Base-by-base conservation (phyloP, 2,329 filamentous ascomycete genomes). In the Elsinoe perseae region DNA sequence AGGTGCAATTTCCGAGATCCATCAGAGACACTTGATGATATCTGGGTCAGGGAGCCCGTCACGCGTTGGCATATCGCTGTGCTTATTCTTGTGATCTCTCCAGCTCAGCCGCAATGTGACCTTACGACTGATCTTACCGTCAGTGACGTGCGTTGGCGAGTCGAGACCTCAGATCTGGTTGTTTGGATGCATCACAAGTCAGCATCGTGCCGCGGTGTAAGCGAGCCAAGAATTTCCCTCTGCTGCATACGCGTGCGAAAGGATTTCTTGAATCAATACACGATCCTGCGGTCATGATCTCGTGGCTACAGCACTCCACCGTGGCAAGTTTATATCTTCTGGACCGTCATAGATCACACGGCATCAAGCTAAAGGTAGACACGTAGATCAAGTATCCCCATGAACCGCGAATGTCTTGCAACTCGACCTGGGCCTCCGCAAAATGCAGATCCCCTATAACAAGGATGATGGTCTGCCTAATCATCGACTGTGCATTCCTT, bases 231-330 rank as follows among this genome's bases (percentile, higher is more conserved):
- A 25, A 23, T 16, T 16, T 30, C 27, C 21, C 18, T 28, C 9
- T 25, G 16, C 21, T 50, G 44, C 5, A 16, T 14, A 7, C 14
- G 7, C n/a, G 21, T 18, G 12, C 8, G 5, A n/a, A 25, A 30
- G 25, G 44, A 18, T 18, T 32, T n/a, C 30, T 50, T 32, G 44
- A 50, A 50, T 50, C 14, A 23, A 30, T 50, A 16, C 44, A 50
- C 32, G 28, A 18, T 27, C 25, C 32, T 16, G 44, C 32, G 44
- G 25, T 20, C 14, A 14, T 14, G 14, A 18, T n/a, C 3, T 23
- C 7, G 38, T 43, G 9, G 4, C 7, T 43, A 4, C 38, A n/a
- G n/a, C n/a, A n/a, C n/a, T n/a, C n/a, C n/a, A n/a, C n/a, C n/a
- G n/a, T n/a, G n/a, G n/a, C n/a, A n/a, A n/a, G n/a, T n/a, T n/a